Base-by-base conservation (phyloP, 768 basidiomycete genomes). In the Suillus spraguei region DNA sequence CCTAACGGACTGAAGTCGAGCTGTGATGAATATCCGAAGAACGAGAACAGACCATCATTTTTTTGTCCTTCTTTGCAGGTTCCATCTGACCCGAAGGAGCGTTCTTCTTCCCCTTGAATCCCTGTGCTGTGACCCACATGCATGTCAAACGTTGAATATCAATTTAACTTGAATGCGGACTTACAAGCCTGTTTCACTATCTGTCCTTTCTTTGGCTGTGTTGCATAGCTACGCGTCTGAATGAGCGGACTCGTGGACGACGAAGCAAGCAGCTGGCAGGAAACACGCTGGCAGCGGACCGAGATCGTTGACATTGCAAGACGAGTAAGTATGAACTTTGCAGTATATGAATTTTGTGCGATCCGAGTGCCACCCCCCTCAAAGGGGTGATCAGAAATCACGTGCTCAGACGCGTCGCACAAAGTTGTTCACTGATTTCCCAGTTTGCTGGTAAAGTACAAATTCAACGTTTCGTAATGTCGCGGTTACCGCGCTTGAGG, bases 361-460 rank as follows among this genome's bases (percentile, higher is more conserved):
- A 58, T 58, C 38, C 17, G 38, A 16, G 14, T 17, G 16, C 38
- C 36, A 20, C 56, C 56, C 56, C 56, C 17, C 56, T 41, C 28
- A 5, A 41, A 28, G 38, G 24, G 56, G 56, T 58, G 28, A 39
- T 39, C 20, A 4, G 20, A 13, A 2, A 14, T 63, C 72, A 74
- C 69, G 74, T 74, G 72, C 65, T 28, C 32, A 7, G 60, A 66
- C 77, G 66, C 71, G 80, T 78, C 65, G 73, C 39, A 38, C 28
- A 58, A 56, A 41, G 38, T 66, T 70, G 60, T 68, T 68, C 38
- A 28, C 17, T 53, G 52, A 53, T 49, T 53, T 53, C 52, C 52
- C 17, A 53, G 32, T 28, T 28, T 50, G 36, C 36, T 56, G 24
- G 8, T 38, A 22, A 38, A 28, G n/a, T 41, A 39, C 38, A 58